Evolutionary conservation across 2,329 filamentous ascomycete species (phyloP), one percentile per base, ranked within the genome.

Genomic region (Ophiostoma tasmaniense): DNA sequence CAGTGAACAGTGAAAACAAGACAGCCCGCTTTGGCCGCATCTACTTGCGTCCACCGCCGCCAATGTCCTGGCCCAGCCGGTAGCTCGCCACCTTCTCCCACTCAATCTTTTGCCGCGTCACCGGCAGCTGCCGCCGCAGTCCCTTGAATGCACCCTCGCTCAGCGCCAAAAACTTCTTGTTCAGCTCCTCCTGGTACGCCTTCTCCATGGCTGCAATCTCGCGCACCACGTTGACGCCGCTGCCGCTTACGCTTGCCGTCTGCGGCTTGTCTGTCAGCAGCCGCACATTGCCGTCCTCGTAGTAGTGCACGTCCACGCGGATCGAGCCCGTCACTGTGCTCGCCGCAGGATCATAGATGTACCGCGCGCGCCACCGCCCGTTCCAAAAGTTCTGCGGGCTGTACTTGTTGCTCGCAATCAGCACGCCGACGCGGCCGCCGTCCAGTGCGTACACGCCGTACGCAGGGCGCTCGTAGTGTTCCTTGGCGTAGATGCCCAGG

Each of bases 301-400:
- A 99, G 84, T 99, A 99, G 83, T 99, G 95, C 67, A 99, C 94
- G 74, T 98, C 93, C 68, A 97, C 91, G 78, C 94, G 92, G 79
- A 98, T 89, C 70, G 84, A 88, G 74, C 95, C 95, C 50, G 89
- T 87, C 61, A 98, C 81, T 65, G 83, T 83, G 72, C 84, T 83
- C 1, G 86, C 85, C n/a, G 87, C 81, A 4, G 93, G 88, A 72
- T 89, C 85, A 79, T 90, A 90, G 75, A 90, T 85, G 82, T 98
- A 98, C 67, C 90, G 84, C 65, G 92, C 93, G 75, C 95, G 91
- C 92, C 95, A 99, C 72, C 95, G 92, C 72, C 95, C 95, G 80
- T 97, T 98, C 93, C 95, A 98, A 84, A 93, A 99, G 84, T 99
- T 99, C 78, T 93, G 92, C 8, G 96, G 95, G 75, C 91, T 96